phyloP scores from a whole-genome alignment of 2,329 filamentous ascomycete species.

The Fusarium dimerum region DNA sequence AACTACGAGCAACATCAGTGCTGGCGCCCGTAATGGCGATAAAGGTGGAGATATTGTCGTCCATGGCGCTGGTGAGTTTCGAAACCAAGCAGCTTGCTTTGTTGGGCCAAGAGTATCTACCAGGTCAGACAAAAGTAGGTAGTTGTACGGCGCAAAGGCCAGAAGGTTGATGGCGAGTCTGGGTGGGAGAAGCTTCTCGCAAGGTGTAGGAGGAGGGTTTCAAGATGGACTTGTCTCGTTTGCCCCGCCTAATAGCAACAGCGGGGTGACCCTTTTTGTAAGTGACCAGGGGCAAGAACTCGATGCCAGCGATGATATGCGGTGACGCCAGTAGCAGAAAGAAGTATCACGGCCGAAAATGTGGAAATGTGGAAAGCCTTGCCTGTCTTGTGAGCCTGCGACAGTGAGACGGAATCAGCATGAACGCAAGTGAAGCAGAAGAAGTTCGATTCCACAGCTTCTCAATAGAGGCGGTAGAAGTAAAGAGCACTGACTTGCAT shows the following conservation, averaged over 20 bases:
- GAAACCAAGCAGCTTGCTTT: neutral
- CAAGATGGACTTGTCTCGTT: neutral
- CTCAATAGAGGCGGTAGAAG: conserved; percentile 10
- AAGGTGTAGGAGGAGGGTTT: neutral
- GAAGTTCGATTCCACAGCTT: conserved; percentile 3
- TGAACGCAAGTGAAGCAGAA: neutral
- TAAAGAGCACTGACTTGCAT: conserved; percentile 21
- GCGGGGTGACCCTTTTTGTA: conserved; percentile 6
- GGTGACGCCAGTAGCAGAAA: neutral
- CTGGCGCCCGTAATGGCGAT: conserved; percentile 77
- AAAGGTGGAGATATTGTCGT: conserved; percentile 76
- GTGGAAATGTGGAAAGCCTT: neutral
- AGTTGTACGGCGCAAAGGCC: neutral
- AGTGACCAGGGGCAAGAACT: neutral
- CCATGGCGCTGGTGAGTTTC: conserved; percentile 50
- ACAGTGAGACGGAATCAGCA: neutral
- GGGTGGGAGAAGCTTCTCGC: neutral
- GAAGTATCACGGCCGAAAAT: neutral
- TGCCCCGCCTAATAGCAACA: conserved; percentile 21
- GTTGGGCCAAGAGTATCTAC: neutral
- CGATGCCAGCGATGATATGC: neutral
- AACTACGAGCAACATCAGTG: conserved; percentile 74
- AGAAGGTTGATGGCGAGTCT: neutral
- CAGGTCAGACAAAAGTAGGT: neutral
- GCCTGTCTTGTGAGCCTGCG: conserved; percentile 1